Evolutionary conservation across 148 eudicot species (phyloP).

Genomic region (Rhododendron williamsianum): DNA sequence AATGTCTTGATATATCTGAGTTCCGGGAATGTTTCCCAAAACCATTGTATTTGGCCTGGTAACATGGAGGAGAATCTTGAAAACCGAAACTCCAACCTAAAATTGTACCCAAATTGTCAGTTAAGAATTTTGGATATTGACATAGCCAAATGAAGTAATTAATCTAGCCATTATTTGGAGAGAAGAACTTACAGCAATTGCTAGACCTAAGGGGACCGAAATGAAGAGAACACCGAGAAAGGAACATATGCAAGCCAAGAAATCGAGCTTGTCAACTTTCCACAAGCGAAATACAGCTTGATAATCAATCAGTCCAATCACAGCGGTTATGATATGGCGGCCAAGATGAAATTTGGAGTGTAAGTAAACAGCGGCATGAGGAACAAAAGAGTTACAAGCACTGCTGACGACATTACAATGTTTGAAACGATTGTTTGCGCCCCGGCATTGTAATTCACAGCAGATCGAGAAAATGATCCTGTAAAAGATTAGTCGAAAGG

Average conservation of each 20-base stretch:
- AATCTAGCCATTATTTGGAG: neutral
- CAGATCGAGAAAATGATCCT: conserved; percentile 95
- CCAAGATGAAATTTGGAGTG: conserved; percentile 70
- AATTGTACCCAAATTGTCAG: neutral
- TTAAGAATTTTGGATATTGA: neutral
- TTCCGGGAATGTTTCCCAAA: conserved; percentile 77
- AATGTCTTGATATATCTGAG: conserved; percentile 66
- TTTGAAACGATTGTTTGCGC: conserved; percentile 81
- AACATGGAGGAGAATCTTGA: conserved; percentile 81
- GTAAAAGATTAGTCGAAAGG: conserved; percentile 18
- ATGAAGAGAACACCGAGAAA: conserved; percentile 88
- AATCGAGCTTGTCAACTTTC: conserved; percentile 90
- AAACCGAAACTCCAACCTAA: conserved; percentile 86
- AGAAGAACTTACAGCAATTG: conserved; percentile 65
- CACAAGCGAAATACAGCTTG: conserved; percentile 55
- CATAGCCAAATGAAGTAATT: neutral
- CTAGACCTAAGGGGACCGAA: conserved; percentile 83
- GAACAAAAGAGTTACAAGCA: conserved; percentile 64
- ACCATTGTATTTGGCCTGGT: conserved; percentile 76
- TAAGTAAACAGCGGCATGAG: conserved; percentile 77
- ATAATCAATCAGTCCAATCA: conserved; percentile 77
- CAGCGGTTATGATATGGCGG: conserved; percentile 79
- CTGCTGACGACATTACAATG: conserved; percentile 77
- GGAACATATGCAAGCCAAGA: conserved; percentile 63
- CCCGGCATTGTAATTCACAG: conserved; percentile 90